Evolutionary conservation across 2,329 filamentous ascomycete genomes (phyloP).

Genomic region (Ophiocordyceps polyrhachis-furcata): DNA sequence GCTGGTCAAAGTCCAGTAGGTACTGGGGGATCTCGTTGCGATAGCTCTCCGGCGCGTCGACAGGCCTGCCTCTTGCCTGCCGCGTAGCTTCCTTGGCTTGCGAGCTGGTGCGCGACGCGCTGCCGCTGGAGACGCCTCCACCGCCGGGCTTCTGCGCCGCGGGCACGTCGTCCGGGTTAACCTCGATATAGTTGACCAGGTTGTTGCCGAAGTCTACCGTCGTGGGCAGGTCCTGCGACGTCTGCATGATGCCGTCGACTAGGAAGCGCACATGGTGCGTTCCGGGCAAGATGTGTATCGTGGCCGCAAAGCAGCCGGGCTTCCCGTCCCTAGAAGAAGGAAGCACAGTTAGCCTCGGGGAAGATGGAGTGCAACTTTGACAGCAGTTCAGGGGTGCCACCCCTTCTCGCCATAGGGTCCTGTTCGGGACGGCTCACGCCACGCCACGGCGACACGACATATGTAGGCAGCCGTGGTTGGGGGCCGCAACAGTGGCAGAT

Average conservation of each 20-base stretch:
- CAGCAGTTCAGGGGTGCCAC: too few species aligned
- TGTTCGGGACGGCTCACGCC: not conserved
- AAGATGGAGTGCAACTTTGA: too few species aligned
- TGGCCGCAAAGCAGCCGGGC: constrained; percentile 52
- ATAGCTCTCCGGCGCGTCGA: constrained; percentile 40
- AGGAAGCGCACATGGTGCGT: constrained; percentile 96
- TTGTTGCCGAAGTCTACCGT: constrained; percentile 98
- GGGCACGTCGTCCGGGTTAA: constrained; percentile 54
- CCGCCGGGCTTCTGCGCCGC: constrained; percentile 10
- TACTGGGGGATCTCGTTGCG: constrained; percentile 64
- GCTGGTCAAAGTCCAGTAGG: constrained; percentile 68
- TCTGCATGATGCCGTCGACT: constrained; percentile 84
- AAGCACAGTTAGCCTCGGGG: not conserved
- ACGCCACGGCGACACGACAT: constrained; percentile 1
- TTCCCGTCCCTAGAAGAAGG: constrained; percentile 25
- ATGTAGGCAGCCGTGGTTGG: not conserved
- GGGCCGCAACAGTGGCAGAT: not conserved
- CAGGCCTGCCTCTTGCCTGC: constrained; percentile 34
- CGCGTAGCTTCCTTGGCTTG: constrained; percentile 23
- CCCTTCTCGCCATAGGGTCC: not conserved
- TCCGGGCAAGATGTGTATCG: constrained; percentile 70
- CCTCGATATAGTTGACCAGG: constrained; percentile 94
- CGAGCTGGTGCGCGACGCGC: constrained; percentile 1
- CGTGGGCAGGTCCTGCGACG: constrained; percentile 70
- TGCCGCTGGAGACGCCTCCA: constrained; percentile 3